Evolutionary conservation across 768 basidiomycete genomes (phyloP), one percentile per base, ranked within the genome.

Genomic region (Leccinum pellstonianum): DNA sequence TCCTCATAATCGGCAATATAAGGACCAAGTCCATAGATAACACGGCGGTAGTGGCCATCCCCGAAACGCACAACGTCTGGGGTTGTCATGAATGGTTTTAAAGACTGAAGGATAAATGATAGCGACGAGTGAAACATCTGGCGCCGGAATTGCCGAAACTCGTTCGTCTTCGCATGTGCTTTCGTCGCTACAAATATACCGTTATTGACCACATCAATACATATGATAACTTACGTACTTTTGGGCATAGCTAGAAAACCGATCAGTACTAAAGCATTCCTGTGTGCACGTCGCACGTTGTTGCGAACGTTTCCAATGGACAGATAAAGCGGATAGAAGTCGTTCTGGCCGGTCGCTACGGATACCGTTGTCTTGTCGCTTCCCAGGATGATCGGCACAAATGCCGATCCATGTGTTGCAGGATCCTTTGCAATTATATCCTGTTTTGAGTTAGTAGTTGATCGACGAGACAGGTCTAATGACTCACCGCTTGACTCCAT

Each of bases 361-460:
- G 56, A 57, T 5, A 57, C 38, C 1, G 21, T 57, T 1, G 29
- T 57, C 5, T 57, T 57, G 29, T 57, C n/a, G 9, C 38, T 52
- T 9, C 51, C 12, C 3, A 52, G 31, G 9, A 52, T 52, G 5
- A 50, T 27, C 2, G 49, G 49, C 9, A 50, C 23, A 29, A 50
- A 50, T 7, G 19, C 5, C 3, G 46, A 47, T 9, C 46, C 21
- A 11, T 47, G 46, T 11, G 46, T 47, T 5, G 19, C 19, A 11
- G n/a, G 15, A 27, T 50, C 49, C 10, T 29, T 25, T 0, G 49
- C 49, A 29, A 50, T 50, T 14, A 50, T 27, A 9, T 50, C 49
- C 49, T 50, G n/a, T 46, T 46, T 46, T 14, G n/a, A 46, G 43
- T 46, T 4, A 46, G 43, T 6, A 7, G 7, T 46, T 4, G 9